These are phyloP conservation scores for Manihot esculenta DNA, from an alignment of 441 rosid species.

Conservation along the genomic window DNA sequence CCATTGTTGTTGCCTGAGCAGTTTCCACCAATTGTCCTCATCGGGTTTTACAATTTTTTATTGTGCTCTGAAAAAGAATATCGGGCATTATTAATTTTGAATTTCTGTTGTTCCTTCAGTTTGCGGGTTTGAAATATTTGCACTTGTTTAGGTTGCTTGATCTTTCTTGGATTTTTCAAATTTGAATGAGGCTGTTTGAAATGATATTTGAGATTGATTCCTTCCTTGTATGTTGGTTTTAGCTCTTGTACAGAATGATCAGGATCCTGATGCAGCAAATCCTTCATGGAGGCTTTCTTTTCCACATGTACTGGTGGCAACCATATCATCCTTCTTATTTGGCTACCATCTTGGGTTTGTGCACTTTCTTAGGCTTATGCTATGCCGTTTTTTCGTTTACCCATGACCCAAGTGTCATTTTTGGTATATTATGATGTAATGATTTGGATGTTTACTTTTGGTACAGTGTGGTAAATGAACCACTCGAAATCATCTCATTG, in stretches of 20 bases:
- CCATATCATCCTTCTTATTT: constrained; percentile 56
- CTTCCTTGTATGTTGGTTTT: constrained; percentile 23
- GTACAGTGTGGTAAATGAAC: constrained; percentile 78
- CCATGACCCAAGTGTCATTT: background rate
- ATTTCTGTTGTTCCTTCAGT: background rate
- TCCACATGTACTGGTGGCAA: constrained; percentile 58
- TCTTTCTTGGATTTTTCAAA: background rate
- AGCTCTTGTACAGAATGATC: constrained; percentile 42
- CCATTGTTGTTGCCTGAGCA: background rate
- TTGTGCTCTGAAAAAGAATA: background rate
- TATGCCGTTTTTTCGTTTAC: constrained; percentile 12
- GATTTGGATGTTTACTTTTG: constrained; percentile 8
- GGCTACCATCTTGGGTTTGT: constrained; percentile 71
- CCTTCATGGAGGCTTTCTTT: constrained; percentile 66
- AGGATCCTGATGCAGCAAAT: constrained; percentile 41
- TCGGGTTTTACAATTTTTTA: background rate
- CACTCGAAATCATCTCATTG: constrained; percentile 72
- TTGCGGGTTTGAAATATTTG: background rate
- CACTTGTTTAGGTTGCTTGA: constrained; percentile 5
- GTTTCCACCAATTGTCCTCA: background rate
- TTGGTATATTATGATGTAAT: constrained; percentile 8
- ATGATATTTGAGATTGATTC: constrained; percentile 19
- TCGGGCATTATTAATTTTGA: background rate
- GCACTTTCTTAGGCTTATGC: constrained; percentile 16
- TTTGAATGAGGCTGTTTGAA: background rate